Base-by-base conservation (phyloP, 2,329 filamentous ascomycete genomes). In the Aureobasidium sp. region DNA sequence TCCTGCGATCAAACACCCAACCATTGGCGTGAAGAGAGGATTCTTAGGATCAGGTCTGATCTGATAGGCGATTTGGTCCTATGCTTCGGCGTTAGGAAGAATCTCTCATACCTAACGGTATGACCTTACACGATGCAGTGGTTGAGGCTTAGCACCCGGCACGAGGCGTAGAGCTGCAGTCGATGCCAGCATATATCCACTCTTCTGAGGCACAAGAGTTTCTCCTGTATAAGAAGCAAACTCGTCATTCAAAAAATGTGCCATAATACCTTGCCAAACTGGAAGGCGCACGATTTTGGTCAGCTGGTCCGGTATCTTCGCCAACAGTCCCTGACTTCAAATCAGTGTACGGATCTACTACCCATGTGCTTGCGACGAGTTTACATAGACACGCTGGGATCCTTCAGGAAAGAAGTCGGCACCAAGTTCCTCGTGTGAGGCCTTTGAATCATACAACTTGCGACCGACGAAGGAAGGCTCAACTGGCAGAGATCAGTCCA, bases 341-440 rank as follows among this genome's bases (percentile, higher is more conserved):
- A 4, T 41, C 8, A 53, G 36, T 5, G 41, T 29, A 1, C 13
- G 8, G 2, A 3, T 10, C 2, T 17, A 20, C 8, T 8, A 12
- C 13, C 10, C 9, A 10, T 9, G 5, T 12, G 4, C 12, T n/a
- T 24, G 2, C 9, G 5, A 51, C 15, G 17, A n/a, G 7, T 36
- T 53, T 27, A 53, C 50, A 26, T 56, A 56, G 26, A 56, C 52
- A 17, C 52, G 37, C 15, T 44, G 41, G 8, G 52, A 56, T 20
- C 52, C 52, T 46, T 56, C 52, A 20, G 52, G 52, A 17, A 56
- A 56, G 52, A 56, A 56, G 17, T 56, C 39, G 3, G 52, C 26
- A 34, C 52, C 52, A 5, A 56, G 41, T 20, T 56, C 52, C 2
- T 24, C 39, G 17, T 56, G 52, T 6, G 24, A 46, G 27, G 39